These are phyloP conservation scores for Erysimum cheiri DNA, from an alignment of 441 rosid genomes.

Conservation along the genomic window DNA sequence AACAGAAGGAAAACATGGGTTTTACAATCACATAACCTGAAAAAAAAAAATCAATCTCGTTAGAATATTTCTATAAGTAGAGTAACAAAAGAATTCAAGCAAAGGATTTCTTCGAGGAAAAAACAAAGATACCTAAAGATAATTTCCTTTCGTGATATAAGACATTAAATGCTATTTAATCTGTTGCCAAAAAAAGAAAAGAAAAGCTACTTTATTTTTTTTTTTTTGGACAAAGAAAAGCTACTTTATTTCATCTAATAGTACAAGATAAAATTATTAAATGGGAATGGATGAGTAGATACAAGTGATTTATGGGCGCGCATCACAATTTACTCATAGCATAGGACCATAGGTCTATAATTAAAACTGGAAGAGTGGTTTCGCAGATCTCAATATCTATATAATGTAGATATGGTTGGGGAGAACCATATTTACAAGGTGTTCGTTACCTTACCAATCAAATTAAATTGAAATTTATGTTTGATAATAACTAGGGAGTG, in stretches of 20 bases:
- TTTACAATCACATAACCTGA: constrained; percentile 12
- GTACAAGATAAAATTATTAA: constrained; percentile 4
- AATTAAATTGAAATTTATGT: constrained; percentile 25
- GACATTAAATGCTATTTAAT: constrained; percentile 9
- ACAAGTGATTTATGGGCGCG: constrained; percentile 18
- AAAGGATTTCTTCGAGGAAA: not conserved
- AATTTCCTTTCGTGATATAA: not conserved
- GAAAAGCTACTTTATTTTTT: too few relatives aligned
- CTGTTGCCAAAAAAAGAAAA: not conserved
- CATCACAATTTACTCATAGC: not conserved
- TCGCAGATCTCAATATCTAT: constrained; percentile 30
- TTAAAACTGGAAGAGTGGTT: constrained; percentile 17
- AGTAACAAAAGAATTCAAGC: not conserved
- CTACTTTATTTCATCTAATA: too few relatives aligned
- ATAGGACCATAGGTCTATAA: too few relatives aligned
- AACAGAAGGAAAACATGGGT: not conserved
- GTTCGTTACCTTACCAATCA: not conserved
- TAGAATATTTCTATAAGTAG: not conserved
- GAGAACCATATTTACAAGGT: constrained; percentile 10
- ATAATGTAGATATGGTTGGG: constrained; percentile 25
- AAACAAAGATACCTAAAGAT: not conserved
- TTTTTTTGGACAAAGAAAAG: too few relatives aligned
- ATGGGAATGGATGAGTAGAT: constrained; percentile 29
- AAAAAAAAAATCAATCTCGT: not conserved
- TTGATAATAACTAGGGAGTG: constrained; percentile 24